These are phyloP conservation scores for Daphne laureola DNA, from an alignment of 441 rosid genomes.

Conservation along the genomic window DNA sequence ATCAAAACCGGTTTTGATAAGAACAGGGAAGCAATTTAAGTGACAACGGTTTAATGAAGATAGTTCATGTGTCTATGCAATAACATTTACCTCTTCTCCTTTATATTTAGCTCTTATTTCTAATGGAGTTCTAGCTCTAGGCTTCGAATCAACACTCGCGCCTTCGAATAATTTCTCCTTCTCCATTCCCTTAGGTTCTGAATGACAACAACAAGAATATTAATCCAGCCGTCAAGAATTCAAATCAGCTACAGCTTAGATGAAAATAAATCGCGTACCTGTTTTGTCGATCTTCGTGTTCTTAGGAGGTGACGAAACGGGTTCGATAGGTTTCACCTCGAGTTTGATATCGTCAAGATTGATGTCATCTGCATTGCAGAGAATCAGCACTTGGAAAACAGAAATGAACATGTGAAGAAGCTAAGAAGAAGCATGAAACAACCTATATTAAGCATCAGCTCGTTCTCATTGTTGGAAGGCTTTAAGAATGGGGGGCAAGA, in stretches of 20 bases:
- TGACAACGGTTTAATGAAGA: background rate
- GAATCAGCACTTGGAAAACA: conserved; percentile 16
- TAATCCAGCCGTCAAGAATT: conserved; percentile 5
- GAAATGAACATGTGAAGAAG: conserved; percentile 8
- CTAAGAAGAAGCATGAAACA: conserved; percentile 18
- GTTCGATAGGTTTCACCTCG: conserved; percentile 17
- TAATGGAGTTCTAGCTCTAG: conserved; percentile 66
- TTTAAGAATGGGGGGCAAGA: conserved; percentile 62
- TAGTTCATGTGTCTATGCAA: background rate
- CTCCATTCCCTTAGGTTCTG: conserved; percentile 46
- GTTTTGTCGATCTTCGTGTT: conserved; percentile 31
- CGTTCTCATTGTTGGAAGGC: conserved; percentile 32
- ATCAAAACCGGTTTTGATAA: too few relatives aligned
- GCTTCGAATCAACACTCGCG: conserved; percentile 43
- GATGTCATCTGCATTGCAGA: conserved; percentile 61
- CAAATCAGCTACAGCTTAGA: background rate
- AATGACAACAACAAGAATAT: conserved; percentile 20
- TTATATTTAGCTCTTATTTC: conserved; percentile 85
- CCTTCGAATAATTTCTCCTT: conserved; percentile 74
- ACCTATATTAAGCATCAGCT: conserved; percentile 68
- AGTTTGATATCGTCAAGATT: conserved; percentile 37
- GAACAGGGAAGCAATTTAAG: too few relatives aligned
- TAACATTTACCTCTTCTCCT: conserved; percentile 47
- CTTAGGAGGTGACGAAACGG: conserved; percentile 29
- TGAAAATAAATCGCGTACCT: conserved; percentile 27